phyloP scores from a whole-genome alignment of 257 asterid species.

The Marsdenia floribunda region DNA sequence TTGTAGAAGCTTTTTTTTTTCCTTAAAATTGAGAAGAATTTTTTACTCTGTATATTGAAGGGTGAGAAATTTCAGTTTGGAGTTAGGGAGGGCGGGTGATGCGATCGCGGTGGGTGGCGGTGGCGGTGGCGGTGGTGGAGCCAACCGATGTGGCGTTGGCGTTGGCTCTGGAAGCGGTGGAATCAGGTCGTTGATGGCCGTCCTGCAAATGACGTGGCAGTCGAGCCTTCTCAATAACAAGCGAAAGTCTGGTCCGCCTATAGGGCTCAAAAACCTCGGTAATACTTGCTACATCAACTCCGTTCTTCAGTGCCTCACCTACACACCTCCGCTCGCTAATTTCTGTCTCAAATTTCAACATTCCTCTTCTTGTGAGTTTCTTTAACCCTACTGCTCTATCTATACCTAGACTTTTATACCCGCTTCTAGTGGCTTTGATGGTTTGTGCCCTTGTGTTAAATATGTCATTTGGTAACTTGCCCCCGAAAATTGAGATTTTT shows the following conservation, averaged over 20 bases:
- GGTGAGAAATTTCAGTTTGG: slow-evolving; percentile 3
- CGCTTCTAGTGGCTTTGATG: neutral
- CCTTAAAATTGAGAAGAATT: neutral
- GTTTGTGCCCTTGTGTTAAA: neutral
- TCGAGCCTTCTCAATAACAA: slow-evolving; percentile 63
- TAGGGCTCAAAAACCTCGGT: slow-evolving; percentile 95
- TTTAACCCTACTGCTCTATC: neutral
- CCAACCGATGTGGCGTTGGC: slow-evolving; percentile 23
- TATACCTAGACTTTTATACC: neutral
- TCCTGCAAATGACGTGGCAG: slow-evolving; percentile 99
- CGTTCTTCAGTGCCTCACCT: slow-evolving; percentile 98
- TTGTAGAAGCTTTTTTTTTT: neutral
- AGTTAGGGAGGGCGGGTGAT: slow-evolving; percentile 15
- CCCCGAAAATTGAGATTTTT: neutral
- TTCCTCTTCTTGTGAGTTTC: slow-evolving; percentile 62
- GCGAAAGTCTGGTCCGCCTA: slow-evolving; percentile 81
- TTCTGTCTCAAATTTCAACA: slow-evolving; percentile 84
- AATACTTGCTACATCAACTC: slow-evolving; percentile 95
- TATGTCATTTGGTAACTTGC: neutral
- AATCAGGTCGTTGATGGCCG: slow-evolving; percentile 61
- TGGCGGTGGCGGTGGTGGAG: slow-evolving; percentile 22
- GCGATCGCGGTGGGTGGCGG: slow-evolving; percentile 27
- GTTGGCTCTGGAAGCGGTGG: slow-evolving; percentile 34
- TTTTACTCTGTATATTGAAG: neutral
- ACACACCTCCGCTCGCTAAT: slow-evolving; percentile 91